phyloP scores from a whole-genome alignment of 2,329 filamentous ascomycete species.

The Aureobasidium sp. region DNA sequence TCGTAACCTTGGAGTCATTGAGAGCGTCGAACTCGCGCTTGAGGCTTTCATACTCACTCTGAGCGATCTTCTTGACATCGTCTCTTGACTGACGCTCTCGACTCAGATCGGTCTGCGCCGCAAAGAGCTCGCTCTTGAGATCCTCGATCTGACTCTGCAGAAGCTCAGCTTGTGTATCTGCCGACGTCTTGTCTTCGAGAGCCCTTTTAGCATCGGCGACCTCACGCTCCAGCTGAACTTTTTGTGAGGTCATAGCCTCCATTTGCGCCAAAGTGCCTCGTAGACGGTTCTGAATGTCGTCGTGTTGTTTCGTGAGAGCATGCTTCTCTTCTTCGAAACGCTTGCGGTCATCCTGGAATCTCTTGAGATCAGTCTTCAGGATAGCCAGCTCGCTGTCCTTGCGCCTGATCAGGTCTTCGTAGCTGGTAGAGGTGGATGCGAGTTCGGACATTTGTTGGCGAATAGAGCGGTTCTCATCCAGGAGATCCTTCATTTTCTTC shows the following conservation, averaged over 20 bases:
- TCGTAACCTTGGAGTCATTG: constrained; percentile 92
- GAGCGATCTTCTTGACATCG: constrained; percentile 82
- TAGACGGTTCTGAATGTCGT: constrained; percentile 66
- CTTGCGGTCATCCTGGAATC: constrained; percentile 72
- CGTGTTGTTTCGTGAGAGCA: constrained; percentile 65
- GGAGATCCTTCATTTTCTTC: constrained; percentile 66
- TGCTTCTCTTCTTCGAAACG: constrained; percentile 73
- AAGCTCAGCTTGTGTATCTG: constrained; percentile 81
- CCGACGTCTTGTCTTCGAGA: constrained; percentile 79
- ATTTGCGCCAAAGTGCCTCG: constrained; percentile 83
- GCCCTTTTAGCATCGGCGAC: constrained; percentile 80
- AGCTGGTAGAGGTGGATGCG: constrained; percentile 86
- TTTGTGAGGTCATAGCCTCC: constrained; percentile 77
- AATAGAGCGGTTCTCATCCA: constrained; percentile 73
- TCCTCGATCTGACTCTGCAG: constrained; percentile 82
- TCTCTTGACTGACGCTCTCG: constrained; percentile 88
- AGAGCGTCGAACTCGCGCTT: constrained; percentile 79
- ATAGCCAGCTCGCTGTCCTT: constrained; percentile 91
- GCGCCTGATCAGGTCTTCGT: constrained; percentile 84
- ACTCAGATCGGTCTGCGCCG: constrained; percentile 80
- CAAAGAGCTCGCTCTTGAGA: constrained; percentile 77
- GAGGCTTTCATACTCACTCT: constrained; percentile 77
- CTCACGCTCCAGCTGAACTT: constrained; percentile 77
- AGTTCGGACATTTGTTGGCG: constrained; percentile 80
- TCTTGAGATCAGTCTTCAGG: constrained; percentile 76